Evolutionary conservation across 2,329 filamentous ascomycete species (phyloP), one percentile per base, ranked within the genome.

Genomic region (Exophiala xenobiotica): DNA sequence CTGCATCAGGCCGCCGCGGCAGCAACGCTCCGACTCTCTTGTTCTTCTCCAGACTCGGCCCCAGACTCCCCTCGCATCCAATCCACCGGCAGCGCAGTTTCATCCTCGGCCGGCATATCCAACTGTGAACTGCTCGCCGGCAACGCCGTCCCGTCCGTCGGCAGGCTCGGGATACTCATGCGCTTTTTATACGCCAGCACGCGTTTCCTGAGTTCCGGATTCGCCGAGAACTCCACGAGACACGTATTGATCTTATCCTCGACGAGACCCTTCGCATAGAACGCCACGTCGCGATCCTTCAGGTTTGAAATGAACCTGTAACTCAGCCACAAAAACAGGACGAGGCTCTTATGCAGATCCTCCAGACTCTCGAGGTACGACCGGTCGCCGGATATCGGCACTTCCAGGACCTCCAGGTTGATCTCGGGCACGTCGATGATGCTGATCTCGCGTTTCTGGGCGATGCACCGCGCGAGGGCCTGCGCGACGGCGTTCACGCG

Each of bases 251-350:
- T 91, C 65, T 81, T 83, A 45, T 82, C 77, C 70, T 96, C 91
- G 1, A 91, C 84, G 43, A 95, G 67, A 5, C 72, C 69, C 65
- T 96, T 95, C 42, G 89, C 82, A 65, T 96, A 84, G 58, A 88
- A 86, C 0, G 89, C 90, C 37, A 96, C 75, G 0, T 75, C 75
- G 61, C 92, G 82, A 58, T 85, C 88, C 4, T 75, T 79, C 68
- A 96, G 95, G 44, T 95, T 78, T 42, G 88, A 88, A 3, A 83
- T 78, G 68, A 92, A 95, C 5, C 92, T 85, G 69, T 92, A 97
- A 61, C 88, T 92, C 12, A 99, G 77, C 93, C 93, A 99, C 1
- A 95, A 78, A 66, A 97, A 99, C 40, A 91, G 74, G 38, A 92
- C 89, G 29, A 99, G 74, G 22, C 82, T 77, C 63, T 88, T 88